Evolutionary conservation across 805 yeast species (phyloP), one percentile per base, ranked within the genome.

Genomic region (Peterozyma xylosa): DNA sequence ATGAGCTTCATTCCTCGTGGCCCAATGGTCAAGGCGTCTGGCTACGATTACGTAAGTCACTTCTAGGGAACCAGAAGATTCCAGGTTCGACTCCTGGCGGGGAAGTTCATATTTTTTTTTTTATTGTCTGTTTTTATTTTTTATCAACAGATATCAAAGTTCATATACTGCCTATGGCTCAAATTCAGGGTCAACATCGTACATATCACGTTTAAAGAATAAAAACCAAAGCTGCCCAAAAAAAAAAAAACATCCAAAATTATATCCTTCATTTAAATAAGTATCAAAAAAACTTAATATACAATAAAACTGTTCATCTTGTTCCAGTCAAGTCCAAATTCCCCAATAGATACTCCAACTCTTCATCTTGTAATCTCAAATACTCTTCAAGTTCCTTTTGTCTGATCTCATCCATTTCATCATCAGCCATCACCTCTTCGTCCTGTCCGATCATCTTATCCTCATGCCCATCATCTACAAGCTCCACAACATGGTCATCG

Each of bases 11-110:
- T 76, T 76, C 81, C 80, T 76, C 80, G 78, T 76, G 81, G 80
- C 81, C 81, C 79, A 76, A 76, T 76, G 81, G 81, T 76, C 78
- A 75, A 76, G 81, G 80, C 80, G 80, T 76, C 79, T 74, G 81
- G 80, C 80, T 76, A 75, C 80, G 80, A 71, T 67, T 57, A 39
- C 47, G 47, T 43, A 45, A 46, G 51, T 46, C 50, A 47, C 52
- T 43, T 44, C 49, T 43, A 21, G 27, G 53, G 48, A 64, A 65
- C 68, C 70, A 62, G 68, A 60, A 65, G 70, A 65, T 66, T 70
- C 73, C 73, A 70, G 74, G 74, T 70, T 70, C 73, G 70, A 70
- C 69, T 70, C 74, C 74, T 70, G 74, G 71, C 69, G 72, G 71
- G 71, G 68, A 62, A 64, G 67, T 35, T 35, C 33, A 30, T 30